Percentiles rank a stretch among this genome's conserved stretches.
These are phyloP conservation scores for Candida maesae DNA, from an alignment of 805 yeast species.

Conservation along the genomic window DNA sequence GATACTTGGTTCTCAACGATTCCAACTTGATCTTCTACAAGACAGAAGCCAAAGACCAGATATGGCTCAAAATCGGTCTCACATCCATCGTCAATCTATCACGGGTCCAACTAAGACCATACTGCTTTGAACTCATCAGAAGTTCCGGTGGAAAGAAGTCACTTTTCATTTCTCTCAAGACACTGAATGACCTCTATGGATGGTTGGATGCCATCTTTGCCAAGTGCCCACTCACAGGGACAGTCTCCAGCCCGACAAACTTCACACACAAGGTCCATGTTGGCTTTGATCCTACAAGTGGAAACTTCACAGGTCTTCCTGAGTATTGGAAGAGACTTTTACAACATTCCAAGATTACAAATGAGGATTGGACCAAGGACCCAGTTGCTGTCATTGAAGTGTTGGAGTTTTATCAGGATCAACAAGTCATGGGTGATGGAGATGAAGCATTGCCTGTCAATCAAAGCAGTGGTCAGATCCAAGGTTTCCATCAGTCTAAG, in stretches of 20 bases:
- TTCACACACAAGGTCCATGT: slow-evolving; percentile 93
- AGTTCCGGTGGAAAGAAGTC: slow-evolving; percentile 44
- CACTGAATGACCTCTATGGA: slow-evolving; percentile 73
- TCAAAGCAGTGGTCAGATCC: background rate
- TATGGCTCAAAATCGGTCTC: slow-evolving; percentile 49
- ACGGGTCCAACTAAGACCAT: slow-evolving; percentile 67
- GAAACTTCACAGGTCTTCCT: slow-evolving; percentile 91
- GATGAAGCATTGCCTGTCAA: background rate
- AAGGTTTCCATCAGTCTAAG: slow-evolving; percentile 18
- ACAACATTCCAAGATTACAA: slow-evolving; percentile 83
- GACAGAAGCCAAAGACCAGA: slow-evolving; percentile 49
- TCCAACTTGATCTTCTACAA: slow-evolving; percentile 72
- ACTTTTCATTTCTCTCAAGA: slow-evolving; percentile 68
- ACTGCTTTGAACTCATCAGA: slow-evolving; percentile 71
- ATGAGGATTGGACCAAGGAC: slow-evolving; percentile 86
- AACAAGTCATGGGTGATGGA: slow-evolving; percentile 17
- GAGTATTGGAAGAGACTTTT: slow-evolving; percentile 87
- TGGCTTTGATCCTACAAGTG: slow-evolving; percentile 78
- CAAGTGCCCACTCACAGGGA: slow-evolving; percentile 58
- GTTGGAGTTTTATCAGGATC: slow-evolving; percentile 67
- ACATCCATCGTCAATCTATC: slow-evolving; percentile 60
- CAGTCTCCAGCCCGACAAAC: slow-evolving; percentile 89
- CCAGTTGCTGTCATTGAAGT: slow-evolving; percentile 95
- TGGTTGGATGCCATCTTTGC: slow-evolving; percentile 90
- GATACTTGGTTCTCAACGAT: slow-evolving; percentile 75